Percentiles rank a stretch among this genome's conserved stretches.
Conservation (phyloP, 129 eudicot species). For the Lactuca saligna region DNA sequence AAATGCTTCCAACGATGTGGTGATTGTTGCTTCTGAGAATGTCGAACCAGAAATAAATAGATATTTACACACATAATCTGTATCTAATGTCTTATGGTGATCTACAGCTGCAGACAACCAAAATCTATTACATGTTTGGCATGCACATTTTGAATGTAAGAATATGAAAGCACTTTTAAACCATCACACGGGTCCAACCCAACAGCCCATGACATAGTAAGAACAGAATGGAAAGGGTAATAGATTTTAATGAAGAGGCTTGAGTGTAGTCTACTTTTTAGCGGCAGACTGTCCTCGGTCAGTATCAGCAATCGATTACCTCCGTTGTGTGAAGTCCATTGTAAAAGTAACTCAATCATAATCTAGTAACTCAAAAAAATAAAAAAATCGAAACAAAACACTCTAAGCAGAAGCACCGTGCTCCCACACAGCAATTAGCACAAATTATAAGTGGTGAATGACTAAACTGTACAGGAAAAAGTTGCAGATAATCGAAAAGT, state of each 20-base stretch:
- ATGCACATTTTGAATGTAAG: neutral
- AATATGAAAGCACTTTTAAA: too few relatives aligned
- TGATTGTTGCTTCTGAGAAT: constrained; percentile 8
- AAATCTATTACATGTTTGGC: neutral
- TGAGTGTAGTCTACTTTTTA: too few relatives aligned
- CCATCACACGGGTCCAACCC: neutral
- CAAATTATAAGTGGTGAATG: neutral
- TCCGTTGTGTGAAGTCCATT: neutral
- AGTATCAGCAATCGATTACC: too few relatives aligned
- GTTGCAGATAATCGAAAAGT: constrained; percentile 2
- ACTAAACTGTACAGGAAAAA: neutral
- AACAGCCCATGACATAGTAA: neutral
- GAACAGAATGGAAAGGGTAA: too few relatives aligned
- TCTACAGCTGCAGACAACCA: neutral
- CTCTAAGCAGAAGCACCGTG: neutral
- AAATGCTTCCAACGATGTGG: neutral
- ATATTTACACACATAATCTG: neutral
- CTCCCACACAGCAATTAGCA: constrained; percentile 3
- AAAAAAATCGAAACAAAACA: constrained; percentile 9
- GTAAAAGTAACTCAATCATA: neutral
- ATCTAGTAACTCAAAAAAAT: constrained; percentile 17
- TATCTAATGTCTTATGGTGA: neutral
- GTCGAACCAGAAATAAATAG: neutral
- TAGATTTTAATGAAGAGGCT: too few relatives aligned
- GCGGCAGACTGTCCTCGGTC: too few relatives aligned